phyloP scores from a whole-genome alignment of 495 filamentous ascomycete genomes.

The Amniculicola lignicola region DNA sequence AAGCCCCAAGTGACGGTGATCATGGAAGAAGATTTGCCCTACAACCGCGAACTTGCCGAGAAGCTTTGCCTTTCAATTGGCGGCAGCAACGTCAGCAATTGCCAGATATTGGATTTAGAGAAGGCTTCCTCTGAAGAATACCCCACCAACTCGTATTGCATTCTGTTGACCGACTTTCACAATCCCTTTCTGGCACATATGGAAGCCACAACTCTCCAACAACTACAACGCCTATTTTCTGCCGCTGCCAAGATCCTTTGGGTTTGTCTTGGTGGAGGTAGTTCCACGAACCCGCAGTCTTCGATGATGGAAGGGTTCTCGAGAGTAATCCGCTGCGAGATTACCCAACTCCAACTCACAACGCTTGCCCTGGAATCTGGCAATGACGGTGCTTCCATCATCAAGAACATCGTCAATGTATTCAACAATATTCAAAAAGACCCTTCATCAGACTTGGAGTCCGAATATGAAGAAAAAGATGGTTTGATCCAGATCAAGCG shows the following conservation, averaged over 20 bases:
- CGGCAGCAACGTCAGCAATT: too few species aligned
- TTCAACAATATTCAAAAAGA: background rate
- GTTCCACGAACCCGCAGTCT: background rate
- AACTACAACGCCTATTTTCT: background rate
- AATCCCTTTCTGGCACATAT: background rate
- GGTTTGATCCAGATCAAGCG: slow-evolving; percentile 7
- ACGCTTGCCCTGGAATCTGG: background rate
- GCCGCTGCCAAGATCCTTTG: slow-evolving; percentile 8
- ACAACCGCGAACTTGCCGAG: too few species aligned
- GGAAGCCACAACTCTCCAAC: background rate
- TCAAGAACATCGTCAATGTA: background rate
- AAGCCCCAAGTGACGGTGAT: too few species aligned
- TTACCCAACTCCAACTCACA: background rate
- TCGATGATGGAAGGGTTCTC: slow-evolving; percentile 9
- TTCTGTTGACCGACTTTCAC: background rate
- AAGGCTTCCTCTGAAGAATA: background rate
- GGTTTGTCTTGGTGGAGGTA: slow-evolving; percentile 14
- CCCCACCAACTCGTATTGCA: background rate
- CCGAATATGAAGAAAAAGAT: slow-evolving; percentile 2
- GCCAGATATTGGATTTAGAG: background rate
- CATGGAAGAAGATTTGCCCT: too few species aligned
- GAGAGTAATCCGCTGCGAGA: slow-evolving; percentile 19
- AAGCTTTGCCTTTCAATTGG: too few species aligned
- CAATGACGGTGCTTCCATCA: background rate
- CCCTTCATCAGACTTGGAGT: slow-evolving; percentile 13